Evolutionary conservation across 352 stramenopile species (phyloP), one percentile per base, ranked within the genome.

Genomic region (Phytopythium ostracodes): DNA sequence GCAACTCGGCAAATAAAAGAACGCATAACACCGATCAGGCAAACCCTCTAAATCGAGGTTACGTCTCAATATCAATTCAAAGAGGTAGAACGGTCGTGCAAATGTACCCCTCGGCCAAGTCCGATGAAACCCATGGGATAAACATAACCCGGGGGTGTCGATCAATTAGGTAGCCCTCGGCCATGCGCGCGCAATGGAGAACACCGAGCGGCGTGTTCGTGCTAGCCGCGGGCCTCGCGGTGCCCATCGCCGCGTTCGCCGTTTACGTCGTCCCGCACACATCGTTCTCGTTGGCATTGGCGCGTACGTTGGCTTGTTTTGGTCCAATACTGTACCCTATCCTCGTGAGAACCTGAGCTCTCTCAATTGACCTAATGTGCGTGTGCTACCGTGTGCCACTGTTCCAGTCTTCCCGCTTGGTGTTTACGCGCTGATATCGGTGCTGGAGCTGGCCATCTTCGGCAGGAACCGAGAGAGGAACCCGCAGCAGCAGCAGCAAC

Each of bases 401-500:
- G 9, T 18, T 31, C 4, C 40, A 60, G 55, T 60, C 33, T 50
- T 89, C 24, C 76, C 76, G 14, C 63, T 89, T 31, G 46, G 85
- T 8, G 73, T 88, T 38, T 87, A 82, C 56, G 68, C 70, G 18
- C 67, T 71, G n/a, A 73, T 84, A n/a, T 76, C 71, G 43, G 52
- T 88, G 14, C 47, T 87, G 29, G 72, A 87, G 60, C 53, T 76
- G 27, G 49, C 71, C 29, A 66, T 69, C 49, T 57, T 71, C 31
- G 68, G 58, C 31, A 81, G 75, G 67, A 67, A 54, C 27, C 49
- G 65, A n/a, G 52, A 56, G 22, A 53, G 44, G 22, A 31, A 51
- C 44, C 22, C 25, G 24, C 59, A 50, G 15, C 70, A 60, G n/a
- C 44, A 29, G 25, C 40, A 35, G 24, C 52, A 66, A 54, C 47